phyloP scores from a whole-genome alignment of 805 yeast genomes.

The Candida corydali region DNA sequence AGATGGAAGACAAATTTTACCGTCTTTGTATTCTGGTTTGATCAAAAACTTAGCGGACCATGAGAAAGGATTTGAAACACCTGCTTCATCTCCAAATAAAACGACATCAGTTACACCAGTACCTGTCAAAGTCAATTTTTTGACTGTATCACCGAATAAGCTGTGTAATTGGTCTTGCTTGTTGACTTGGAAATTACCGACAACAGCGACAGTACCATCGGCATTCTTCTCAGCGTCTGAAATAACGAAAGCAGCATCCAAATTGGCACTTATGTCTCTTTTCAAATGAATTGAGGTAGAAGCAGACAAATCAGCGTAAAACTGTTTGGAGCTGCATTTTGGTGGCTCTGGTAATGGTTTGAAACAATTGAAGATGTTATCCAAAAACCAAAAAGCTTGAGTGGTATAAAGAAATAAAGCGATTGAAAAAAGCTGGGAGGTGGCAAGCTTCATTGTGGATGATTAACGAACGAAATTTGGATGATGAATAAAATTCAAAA shows the following conservation, averaged over 20 bases:
- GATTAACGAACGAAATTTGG: too few relatives aligned
- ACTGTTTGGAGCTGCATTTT: background rate
- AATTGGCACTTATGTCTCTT: slow-evolving; percentile 9
- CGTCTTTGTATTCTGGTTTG: slow-evolving; percentile 13
- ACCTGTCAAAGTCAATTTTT: slow-evolving; percentile 16
- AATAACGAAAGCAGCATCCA: slow-evolving; percentile 22
- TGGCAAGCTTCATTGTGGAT: background rate
- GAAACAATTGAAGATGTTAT: background rate
- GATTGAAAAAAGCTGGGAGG: slow-evolving; percentile 6
- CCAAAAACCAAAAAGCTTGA: slow-evolving; percentile 6
- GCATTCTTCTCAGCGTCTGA: slow-evolving; percentile 19
- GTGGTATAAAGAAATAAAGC: slow-evolving; percentile 5
- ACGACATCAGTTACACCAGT: slow-evolving; percentile 17
- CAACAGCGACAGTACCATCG: slow-evolving; percentile 17
- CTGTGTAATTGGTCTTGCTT: slow-evolving; percentile 15
- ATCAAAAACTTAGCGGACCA: slow-evolving; percentile 22
- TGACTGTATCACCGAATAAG: slow-evolving; percentile 13
- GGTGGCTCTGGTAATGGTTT: background rate
- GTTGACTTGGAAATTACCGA: slow-evolving; percentile 20
- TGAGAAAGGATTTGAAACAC: slow-evolving; percentile 14
- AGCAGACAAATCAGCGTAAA: background rate
- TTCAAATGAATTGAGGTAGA: background rate
- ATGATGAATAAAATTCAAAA: too few relatives aligned
- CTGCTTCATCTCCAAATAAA: slow-evolving; percentile 9
- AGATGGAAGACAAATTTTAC: slow-evolving; percentile 22